A percentile compares a stretch with the other conserved stretches of the same genome.
These are phyloP conservation scores for Fulvia fulva DNA, from an alignment of 2,329 filamentous ascomycete species.

Conservation along the genomic window DNA sequence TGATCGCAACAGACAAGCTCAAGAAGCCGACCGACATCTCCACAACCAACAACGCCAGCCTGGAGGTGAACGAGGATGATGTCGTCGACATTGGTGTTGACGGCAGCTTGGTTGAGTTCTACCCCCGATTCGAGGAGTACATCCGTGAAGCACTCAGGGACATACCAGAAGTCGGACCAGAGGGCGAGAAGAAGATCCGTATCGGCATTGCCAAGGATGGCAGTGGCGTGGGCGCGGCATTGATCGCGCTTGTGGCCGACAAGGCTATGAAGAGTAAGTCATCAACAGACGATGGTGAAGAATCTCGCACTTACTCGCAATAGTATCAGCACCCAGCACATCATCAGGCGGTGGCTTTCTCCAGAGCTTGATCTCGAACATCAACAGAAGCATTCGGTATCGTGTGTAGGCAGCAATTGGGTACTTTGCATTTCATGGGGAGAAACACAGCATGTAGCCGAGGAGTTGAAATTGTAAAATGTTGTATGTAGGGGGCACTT, in stretches of 20 bases:
- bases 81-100: constrained; percentile 91
- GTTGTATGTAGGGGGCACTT: background rate
- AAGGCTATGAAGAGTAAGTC: constrained; percentile 39
- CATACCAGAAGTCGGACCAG: constrained; percentile 70
- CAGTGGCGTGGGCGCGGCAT: constrained; percentile 86
- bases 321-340: constrained; percentile 4
- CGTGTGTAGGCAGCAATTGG: constrained; percentile 10
- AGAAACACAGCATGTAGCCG: too few species aligned
- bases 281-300: background rate
- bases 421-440: background rate
- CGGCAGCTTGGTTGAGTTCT: constrained; percentile 90
- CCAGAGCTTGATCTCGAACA: constrained; percentile 14
- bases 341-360: constrained; percentile 15
- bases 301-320: background rate
- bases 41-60: constrained; percentile 25
- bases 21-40: constrained; percentile 35
- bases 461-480: background rate
- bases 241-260: constrained; percentile 88
- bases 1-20: constrained; percentile 75
- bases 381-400: constrained; percentile 23
- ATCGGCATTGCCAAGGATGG: constrained; percentile 98
- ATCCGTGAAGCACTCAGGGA: constrained; percentile 76
- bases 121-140: constrained; percentile 85
- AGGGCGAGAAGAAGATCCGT: constrained; percentile 78
- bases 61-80: constrained; percentile 52